Evolutionary conservation across 805 yeast species (phyloP), one percentile per base, ranked within the genome.

Genomic region (Wickerhamiella azyma): DNA sequence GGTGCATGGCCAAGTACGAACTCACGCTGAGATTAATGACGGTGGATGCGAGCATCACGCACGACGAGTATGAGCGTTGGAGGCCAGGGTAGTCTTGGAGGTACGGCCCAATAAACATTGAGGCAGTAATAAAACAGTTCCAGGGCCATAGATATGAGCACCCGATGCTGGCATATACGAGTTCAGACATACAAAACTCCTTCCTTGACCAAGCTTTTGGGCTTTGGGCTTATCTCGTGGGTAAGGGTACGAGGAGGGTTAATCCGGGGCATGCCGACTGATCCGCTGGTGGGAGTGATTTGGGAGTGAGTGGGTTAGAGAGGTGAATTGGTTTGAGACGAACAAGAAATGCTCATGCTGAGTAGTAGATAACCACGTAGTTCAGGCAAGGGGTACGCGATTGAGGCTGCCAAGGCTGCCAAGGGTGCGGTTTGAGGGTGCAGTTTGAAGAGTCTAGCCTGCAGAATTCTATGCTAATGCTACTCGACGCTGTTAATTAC

Each of bases 61-160:
- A 76, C 16, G 92, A 79, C 2, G 88, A 74, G 60, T 83, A 85
- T 1, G 80, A 73, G 2, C 72, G 62, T 35, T 66, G 63, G 17
- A 65, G 63, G 10, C 41, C 37, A 10, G 55, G 55, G 39, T 53
- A 46, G n/a, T 59, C 66, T 16, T 62, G 63, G 51, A 89, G 75
- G 53, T 86, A 59, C 52, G 74, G 71, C 48, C 73, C 70, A 56
- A 85, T 85, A 62, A 85, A 86, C 8, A 81, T 81, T 0, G 94
- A 75, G 0, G 96, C 95, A 1, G 94, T 77, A 9, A 92, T 64
- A 52, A 88, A 80, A 54, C 92, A 78, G 67, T 89, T 92, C 96
- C 97, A 89, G 0, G 97, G 97, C 96, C 97, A 89, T 17, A 89
- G 68, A 17, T 81, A 68, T 1, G 94, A 81, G 11, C 85, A 69